These are phyloP conservation scores for Kalmanozyma brasiliensis DNA, from an alignment of 1,284 basidiomycete genomes.

Conservation along the genomic window DNA sequence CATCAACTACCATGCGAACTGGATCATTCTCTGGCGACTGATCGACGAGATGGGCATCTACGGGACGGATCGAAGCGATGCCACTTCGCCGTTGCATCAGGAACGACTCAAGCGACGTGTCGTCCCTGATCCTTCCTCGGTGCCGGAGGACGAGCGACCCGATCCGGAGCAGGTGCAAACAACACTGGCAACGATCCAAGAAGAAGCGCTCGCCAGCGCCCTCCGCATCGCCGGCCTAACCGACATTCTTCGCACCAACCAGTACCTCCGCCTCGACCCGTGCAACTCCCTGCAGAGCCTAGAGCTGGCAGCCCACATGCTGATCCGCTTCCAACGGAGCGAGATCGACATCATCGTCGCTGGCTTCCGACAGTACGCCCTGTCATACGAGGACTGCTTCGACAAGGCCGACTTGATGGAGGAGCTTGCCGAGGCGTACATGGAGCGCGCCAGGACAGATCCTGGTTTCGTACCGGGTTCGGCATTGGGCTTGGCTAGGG, in stretches of 20 bases:
- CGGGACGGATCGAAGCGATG: constrained; percentile 39
- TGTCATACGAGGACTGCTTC: constrained; percentile 77
- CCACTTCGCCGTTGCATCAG: constrained; percentile 37
- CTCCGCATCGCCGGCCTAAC: constrained; percentile 85
- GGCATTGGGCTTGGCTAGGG: constrained; percentile 34
- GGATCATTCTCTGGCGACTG: constrained; percentile 70
- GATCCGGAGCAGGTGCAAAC: constrained; percentile 47
- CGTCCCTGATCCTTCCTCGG: background rate
- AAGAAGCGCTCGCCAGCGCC: constrained; percentile 84
- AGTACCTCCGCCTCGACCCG: constrained; percentile 57
- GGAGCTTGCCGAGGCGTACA: constrained; percentile 31
- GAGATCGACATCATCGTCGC: constrained; percentile 84
- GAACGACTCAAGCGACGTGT: constrained; percentile 19
- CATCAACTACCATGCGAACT: constrained; percentile 86
- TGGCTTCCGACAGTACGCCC: constrained; percentile 83
- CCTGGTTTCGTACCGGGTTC: constrained; percentile 37
- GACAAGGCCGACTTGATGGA: constrained; percentile 76
- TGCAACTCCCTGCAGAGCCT: constrained; percentile 42
- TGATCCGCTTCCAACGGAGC: constrained; percentile 50
- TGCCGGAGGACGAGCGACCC: constrained; percentile 23
- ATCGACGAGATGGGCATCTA: constrained; percentile 82
- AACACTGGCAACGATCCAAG: constrained; percentile 63
- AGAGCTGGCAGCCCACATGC: constrained; percentile 37
- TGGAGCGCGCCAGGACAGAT: constrained; percentile 31
- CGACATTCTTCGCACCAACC: constrained; percentile 65